phyloP scores from a whole-genome alignment of 805 yeast genomes.

The Candida coleopterorum region DNA sequence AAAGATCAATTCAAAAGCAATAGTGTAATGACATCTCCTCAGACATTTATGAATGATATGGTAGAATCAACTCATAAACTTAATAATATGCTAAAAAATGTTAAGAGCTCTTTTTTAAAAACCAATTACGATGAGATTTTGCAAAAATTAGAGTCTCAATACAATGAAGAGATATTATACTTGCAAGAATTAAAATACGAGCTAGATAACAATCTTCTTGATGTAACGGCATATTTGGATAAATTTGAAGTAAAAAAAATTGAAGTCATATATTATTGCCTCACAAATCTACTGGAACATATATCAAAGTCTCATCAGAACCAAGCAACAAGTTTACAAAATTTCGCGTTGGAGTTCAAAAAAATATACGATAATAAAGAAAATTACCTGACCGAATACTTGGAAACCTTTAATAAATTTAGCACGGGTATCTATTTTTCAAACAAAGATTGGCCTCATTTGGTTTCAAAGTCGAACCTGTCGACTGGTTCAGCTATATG shows the following conservation, averaged over 20 bases:
- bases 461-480: slow-evolving; percentile 10
- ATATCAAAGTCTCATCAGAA: slow-evolving; percentile 22
- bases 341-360: slow-evolving; percentile 19
- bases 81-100: slow-evolving; percentile 28
- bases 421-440: slow-evolving; percentile 39
- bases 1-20: background rate
- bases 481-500: slow-evolving; percentile 15
- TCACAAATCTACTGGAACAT: slow-evolving; percentile 30
- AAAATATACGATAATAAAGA: slow-evolving; percentile 15
- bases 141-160: slow-evolving; percentile 23
- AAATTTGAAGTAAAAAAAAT: slow-evolving; percentile 32
- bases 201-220: slow-evolving; percentile 25
- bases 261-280: slow-evolving; percentile 26
- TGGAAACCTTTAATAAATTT: slow-evolving; percentile 18
- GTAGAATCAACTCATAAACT: slow-evolving; percentile 24
- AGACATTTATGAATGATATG: slow-evolving; percentile 16
- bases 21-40: background rate
- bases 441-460: slow-evolving; percentile 26
- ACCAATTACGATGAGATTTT: slow-evolving; percentile 25
- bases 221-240: slow-evolving; percentile 21
- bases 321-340: slow-evolving; percentile 21
- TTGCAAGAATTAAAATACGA: slow-evolving; percentile 26
- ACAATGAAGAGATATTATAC: slow-evolving; percentile 29
- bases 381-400: slow-evolving; percentile 21
- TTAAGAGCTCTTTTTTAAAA: slow-evolving; percentile 27